These are phyloP conservation scores for Mucuna pruriens DNA, from an alignment of 306 rosid genomes.

Conservation along the genomic window DNA sequence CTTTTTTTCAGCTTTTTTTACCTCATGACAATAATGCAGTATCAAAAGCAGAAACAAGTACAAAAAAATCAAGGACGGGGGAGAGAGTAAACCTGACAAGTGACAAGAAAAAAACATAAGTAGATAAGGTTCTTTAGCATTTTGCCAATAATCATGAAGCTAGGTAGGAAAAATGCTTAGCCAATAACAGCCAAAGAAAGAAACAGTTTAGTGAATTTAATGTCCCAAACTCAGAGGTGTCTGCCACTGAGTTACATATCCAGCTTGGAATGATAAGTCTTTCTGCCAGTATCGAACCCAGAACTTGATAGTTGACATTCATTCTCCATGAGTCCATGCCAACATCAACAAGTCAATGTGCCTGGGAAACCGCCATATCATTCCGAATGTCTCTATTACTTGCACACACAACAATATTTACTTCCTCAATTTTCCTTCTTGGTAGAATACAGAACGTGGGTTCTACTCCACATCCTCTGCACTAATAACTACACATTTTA, in stretches of 20 bases:
- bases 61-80: conserved; percentile 37
- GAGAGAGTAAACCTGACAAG: conserved; percentile 28
- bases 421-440: not conserved
- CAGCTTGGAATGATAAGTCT: not conserved
- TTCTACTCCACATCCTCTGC: not conserved
- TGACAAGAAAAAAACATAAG: conserved; percentile 27
- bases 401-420: not conserved
- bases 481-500: not conserved
- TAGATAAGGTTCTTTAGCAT: conserved; percentile 36
- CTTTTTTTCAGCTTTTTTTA: not conserved
- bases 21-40: conserved; percentile 36
- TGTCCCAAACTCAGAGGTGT: not conserved
- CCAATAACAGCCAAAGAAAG: conserved; percentile 13
- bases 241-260: not conserved
- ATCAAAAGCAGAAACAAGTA: conserved; percentile 38
- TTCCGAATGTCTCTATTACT: not conserved
- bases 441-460: not conserved
- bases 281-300: too few relatives aligned
- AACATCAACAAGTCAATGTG: too few relatives aligned
- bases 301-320: too few relatives aligned
- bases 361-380: too few relatives aligned
- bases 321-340: too few relatives aligned
- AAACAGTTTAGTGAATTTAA: conserved; percentile 23
- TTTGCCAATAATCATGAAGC: conserved; percentile 20
- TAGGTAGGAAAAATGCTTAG: conserved; percentile 15